phyloP scores from a whole-genome alignment of 345 rosid genomes.

The Camelina hispida region DNA sequence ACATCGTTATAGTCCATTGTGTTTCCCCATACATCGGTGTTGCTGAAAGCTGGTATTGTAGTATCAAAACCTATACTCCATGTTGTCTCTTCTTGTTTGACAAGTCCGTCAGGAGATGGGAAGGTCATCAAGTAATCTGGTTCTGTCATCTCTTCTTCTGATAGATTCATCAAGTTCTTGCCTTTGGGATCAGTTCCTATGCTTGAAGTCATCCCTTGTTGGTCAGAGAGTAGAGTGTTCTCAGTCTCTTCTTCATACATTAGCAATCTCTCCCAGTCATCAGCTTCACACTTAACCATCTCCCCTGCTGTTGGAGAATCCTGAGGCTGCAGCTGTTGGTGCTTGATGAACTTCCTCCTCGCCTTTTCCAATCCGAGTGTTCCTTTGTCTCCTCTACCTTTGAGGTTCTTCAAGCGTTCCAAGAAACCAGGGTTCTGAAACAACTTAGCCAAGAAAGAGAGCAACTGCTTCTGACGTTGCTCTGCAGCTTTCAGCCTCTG shows the following conservation, averaged over 20 bases:
- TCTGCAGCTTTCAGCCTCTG: slow-evolving; percentile 71
- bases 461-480: slow-evolving; percentile 76
- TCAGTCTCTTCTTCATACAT: slow-evolving; percentile 41
- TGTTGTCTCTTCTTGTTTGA: slow-evolving; percentile 58
- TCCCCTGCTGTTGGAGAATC: slow-evolving; percentile 53
- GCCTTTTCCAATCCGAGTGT: slow-evolving; percentile 50
- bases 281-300: slow-evolving; percentile 56
- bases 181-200: slow-evolving; percentile 45
- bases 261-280: slow-evolving; percentile 49
- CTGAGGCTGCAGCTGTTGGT: slow-evolving; percentile 52
- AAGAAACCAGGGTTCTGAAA: slow-evolving; percentile 65
- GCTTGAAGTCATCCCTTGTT: slow-evolving; percentile 48
- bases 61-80: slow-evolving; percentile 71
- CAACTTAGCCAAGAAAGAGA: slow-evolving; percentile 76
- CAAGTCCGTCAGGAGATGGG: slow-evolving; percentile 50
- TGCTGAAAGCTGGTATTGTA: slow-evolving; percentile 53
- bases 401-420: slow-evolving; percentile 56
- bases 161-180: slow-evolving; percentile 48
- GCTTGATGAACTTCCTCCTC: slow-evolving; percentile 69
- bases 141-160: slow-evolving; percentile 46
- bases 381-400: slow-evolving; percentile 56
- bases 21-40: slow-evolving; percentile 60
- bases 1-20: slow-evolving; percentile 48
- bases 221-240: slow-evolving; percentile 45
- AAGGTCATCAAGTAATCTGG: slow-evolving; percentile 61